Conservation (phyloP, 2,329 filamentous ascomycete genomes). For the Aureobasidium sp. region DNA sequence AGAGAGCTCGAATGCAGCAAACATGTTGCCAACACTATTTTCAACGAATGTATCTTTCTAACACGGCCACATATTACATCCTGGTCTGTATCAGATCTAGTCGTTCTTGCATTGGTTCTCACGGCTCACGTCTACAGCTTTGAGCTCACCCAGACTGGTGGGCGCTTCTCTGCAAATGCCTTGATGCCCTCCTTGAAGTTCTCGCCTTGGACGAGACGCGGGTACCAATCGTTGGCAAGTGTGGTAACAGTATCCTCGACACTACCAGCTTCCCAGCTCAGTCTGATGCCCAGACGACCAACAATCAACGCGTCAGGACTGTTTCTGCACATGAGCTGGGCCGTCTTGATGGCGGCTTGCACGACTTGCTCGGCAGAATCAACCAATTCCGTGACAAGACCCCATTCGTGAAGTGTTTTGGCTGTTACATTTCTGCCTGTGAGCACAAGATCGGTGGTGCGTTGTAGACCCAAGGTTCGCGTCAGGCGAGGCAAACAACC, state of each 20-base stretch:
- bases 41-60: background rate
- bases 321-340: constrained; percentile 20
- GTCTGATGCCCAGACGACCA: constrained; percentile 19
- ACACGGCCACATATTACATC: too few species aligned
- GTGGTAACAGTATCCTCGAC: constrained; percentile 27
- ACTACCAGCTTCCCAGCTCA: constrained; percentile 20
- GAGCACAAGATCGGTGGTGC: constrained; percentile 45
- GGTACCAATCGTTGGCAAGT: constrained; percentile 35
- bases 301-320: constrained; percentile 22
- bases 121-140: constrained; percentile 33
- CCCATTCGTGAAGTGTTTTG: constrained; percentile 37
- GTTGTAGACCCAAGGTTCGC: constrained; percentile 41
- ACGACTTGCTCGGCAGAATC: constrained; percentile 26
- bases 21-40: background rate
- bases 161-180: constrained; percentile 47
- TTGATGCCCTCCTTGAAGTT: constrained; percentile 45
- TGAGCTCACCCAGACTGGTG: constrained; percentile 43
- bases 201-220: constrained; percentile 36
- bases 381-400: constrained; percentile 36
- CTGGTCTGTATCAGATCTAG: too few species aligned
- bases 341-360: constrained; percentile 17
- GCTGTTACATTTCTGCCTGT: constrained; percentile 42
- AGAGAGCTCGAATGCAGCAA: background rate
- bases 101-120: too few species aligned
- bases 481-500: constrained; percentile 48